These are phyloP conservation scores for Ophiostoma novo-ulmi DNA, from an alignment of 2,329 filamentous ascomycete genomes.

Conservation along the genomic window DNA sequence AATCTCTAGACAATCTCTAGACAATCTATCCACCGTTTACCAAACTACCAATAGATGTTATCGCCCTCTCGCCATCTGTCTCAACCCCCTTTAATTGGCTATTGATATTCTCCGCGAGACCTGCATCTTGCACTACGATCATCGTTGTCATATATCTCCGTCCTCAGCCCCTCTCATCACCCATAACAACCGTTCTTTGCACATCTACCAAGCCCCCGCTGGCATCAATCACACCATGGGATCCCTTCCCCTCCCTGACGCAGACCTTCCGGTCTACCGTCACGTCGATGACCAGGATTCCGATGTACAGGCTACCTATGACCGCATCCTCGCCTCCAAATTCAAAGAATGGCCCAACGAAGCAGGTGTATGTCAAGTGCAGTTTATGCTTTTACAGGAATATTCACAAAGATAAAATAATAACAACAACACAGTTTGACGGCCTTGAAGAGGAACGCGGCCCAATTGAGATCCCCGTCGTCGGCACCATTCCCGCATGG, in stretches of 20 bases:
- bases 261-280: constrained; percentile 14
- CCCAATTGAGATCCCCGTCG: constrained; percentile 58
- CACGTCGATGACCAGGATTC: constrained; percentile 16
- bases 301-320: constrained; percentile 6
- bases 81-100: not conserved
- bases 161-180: not conserved
- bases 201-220: not conserved
- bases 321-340: not conserved
- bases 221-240: constrained; percentile 2
- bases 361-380: constrained; percentile 24
- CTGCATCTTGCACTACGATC: not conserved
- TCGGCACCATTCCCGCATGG: constrained; percentile 64
- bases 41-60: not conserved
- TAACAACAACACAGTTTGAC: constrained; percentile 53
- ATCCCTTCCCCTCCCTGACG: not conserved
- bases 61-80: not conserved
- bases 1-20: too few relatives aligned
- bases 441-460: constrained; percentile 59
- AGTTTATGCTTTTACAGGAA: not conserved
- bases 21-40: not conserved
- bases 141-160: not conserved
- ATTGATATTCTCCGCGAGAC: constrained; percentile 3
- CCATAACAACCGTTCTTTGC: not conserved
- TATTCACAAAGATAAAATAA: not conserved
- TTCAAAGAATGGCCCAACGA: constrained; percentile 28